These are phyloP conservation scores for Penstemon davidsonii DNA, from an alignment of 257 asterid genomes.

Conservation along the genomic window DNA sequence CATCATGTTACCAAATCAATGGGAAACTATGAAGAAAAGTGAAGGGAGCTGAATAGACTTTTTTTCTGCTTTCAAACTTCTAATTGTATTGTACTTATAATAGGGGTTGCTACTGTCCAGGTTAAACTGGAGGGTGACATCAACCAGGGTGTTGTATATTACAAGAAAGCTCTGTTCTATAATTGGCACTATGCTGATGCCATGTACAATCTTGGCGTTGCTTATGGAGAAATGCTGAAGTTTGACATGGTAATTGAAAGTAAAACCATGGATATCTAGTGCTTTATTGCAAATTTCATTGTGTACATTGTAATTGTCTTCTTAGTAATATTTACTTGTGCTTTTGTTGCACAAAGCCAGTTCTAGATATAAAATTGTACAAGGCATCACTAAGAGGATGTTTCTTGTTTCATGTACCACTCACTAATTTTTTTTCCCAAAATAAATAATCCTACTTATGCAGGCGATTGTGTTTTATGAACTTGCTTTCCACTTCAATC, in stretches of 20 bases:
- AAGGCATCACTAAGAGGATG: constrained; percentile 14
- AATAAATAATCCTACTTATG: constrained; percentile 34
- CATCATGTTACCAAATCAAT: constrained; percentile 7
- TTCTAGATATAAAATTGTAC: constrained; percentile 20
- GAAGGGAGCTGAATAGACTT: not conserved
- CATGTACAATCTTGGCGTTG: constrained; percentile 99
- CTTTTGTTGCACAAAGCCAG: constrained; percentile 21
- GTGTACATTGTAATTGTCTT: not conserved
- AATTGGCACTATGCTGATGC: constrained; percentile 99
- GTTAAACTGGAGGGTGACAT: constrained; percentile 98
- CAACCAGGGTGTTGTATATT: constrained; percentile 84
- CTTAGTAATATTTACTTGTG: not conserved
- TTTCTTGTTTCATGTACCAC: constrained; percentile 15
- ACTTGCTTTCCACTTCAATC: constrained; percentile 99
- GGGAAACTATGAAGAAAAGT: not conserved
- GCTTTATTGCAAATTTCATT: no score
- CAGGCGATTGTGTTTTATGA: constrained; percentile 99
- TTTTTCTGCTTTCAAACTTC: constrained; percentile 1
- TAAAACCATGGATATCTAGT: not conserved
- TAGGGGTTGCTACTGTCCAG: constrained; percentile 42
- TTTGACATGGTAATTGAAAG: constrained; percentile 87
- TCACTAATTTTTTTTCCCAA: constrained; percentile 1
- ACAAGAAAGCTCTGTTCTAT: constrained; percentile 88
- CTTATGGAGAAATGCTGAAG: constrained; percentile 99
- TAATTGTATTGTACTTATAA: constrained; percentile 16